Evolutionary conservation across 2,329 filamentous ascomycete genomes (phyloP), one percentile per base, ranked within the genome.

Genomic region (Metarhizium humberi): DNA sequence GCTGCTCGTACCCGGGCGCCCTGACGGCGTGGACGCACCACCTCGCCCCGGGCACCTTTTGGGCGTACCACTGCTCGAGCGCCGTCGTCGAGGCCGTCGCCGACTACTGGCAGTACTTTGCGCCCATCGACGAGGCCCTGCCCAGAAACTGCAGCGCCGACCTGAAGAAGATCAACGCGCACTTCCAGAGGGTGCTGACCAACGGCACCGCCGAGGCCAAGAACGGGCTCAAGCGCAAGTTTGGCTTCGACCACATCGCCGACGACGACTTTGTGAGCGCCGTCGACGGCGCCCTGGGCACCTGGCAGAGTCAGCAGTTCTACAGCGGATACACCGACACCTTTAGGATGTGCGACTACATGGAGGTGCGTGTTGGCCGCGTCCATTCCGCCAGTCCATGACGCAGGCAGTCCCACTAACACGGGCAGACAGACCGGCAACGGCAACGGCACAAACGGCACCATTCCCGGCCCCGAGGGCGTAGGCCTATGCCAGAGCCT

Each of bases 1-100:
- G 90, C 4, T 88, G 88, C 6, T 90, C 86, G 0, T 94, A 94
- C 65, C 84, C 88, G 1, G 90, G 89, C 14, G 85, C 85, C 0
- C 85, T 90, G 60, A 84, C 84, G 8, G 87, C 88, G 0, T 88
- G 92, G 66, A 69, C 89, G 49, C 81, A 88, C 18, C 80, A 83
- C 50, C 69, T 85, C 13, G 91, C 92, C 64, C 89, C 89, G 0
- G 84, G 90, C 43, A 75, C 85, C 8, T 92, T 87, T 68, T 91
- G 80, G 78, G 89, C 80, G 3, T 80, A 86, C 7, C 90, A 94
- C 51, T 84, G 85, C 0, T 89, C 86, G 0, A 91, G 87, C 1
- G 89, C 87, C 2, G 87, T 92, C 2, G 87, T 86, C 0, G 79
- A 84, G 61, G 87, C 88, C 4, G 86, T 91, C 56, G 83, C 80